phyloP scores from a whole-genome alignment of 2,329 filamentous ascomycete species.

The Microsporum canis region DNA sequence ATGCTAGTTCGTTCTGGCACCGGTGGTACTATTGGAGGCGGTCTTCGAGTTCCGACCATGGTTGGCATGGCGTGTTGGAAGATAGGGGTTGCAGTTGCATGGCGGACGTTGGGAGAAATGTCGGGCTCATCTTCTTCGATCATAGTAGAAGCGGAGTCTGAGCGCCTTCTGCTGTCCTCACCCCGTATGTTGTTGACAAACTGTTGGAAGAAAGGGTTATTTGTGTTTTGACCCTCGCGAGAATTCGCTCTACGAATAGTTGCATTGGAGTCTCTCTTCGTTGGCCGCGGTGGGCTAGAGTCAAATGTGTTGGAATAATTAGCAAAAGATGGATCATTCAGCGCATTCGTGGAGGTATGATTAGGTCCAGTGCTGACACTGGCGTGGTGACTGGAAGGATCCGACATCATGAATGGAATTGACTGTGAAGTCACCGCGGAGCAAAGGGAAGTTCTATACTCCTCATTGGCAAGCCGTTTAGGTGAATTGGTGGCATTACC shows the following conservation, averaged over 20 bases:
- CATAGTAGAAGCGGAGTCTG: conserved; percentile 18
- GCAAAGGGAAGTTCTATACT: conserved; percentile 9
- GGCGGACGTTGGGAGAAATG: conserved; percentile 21
- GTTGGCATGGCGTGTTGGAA: conserved; percentile 12
- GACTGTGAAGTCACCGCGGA: conserved; percentile 14
- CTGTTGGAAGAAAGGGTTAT: conserved; percentile 18
- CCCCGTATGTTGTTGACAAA: conserved; percentile 15
- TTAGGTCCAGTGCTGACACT: neutral
- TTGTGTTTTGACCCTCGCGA: conserved; percentile 4
- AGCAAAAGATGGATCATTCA: conserved; percentile 22
- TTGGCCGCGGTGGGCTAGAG: neutral
- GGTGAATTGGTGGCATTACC: neutral
- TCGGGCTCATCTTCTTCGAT: conserved; percentile 23
- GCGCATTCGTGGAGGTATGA: conserved; percentile 23
- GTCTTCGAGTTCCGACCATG: conserved; percentile 2
- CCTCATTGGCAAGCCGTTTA: neutral
- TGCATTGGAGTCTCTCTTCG: neutral
- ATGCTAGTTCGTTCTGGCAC: neutral
- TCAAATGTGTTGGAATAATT: neutral
- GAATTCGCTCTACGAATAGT: neutral
- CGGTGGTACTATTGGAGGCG: conserved; percentile 2
- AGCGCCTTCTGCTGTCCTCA: conserved; percentile 10
- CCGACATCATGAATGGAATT: conserved; percentile 14
- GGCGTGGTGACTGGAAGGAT: neutral
- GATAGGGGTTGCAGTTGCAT: conserved; percentile 21